Evolutionary conservation across 1,284 basidiomycete species (phyloP).

Genomic region (Uromyces viciae-fabae): DNA sequence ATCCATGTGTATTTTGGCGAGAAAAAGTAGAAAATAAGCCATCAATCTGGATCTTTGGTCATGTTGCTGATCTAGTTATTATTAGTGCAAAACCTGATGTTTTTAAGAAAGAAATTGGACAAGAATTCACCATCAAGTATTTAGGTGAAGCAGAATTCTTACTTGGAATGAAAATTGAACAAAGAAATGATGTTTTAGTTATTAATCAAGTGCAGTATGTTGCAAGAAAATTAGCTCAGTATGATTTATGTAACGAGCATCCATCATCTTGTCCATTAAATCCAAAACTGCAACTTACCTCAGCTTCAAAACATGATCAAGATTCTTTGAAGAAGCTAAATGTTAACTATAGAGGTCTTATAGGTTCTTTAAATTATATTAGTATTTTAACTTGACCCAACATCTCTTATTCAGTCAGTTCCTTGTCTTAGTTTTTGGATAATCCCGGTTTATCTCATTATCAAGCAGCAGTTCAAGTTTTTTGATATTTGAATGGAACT

Average conservation of each 20-base stretch:
- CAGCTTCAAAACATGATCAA: background rate
- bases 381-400: background rate
- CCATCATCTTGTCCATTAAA: too few species aligned
- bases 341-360: background rate
- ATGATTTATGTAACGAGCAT: background rate
- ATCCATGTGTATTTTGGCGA: background rate
- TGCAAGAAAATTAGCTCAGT: background rate
- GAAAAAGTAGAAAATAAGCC: background rate
- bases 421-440: background rate
- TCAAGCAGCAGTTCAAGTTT: background rate
- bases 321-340: background rate
- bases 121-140: background rate
- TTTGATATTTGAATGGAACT: background rate
- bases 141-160: background rate
- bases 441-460: background rate
- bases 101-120: background rate
- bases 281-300: background rate
- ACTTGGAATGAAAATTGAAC: background rate
- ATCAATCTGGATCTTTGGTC: background rate
- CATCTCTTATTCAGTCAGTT: background rate
- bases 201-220: background rate
- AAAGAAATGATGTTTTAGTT: background rate
- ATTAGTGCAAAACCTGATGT: background rate
- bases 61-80: background rate
- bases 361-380: background rate